Conservation (phyloP, 306 rosid species). For the Chamaecrista fasciculata region DNA sequence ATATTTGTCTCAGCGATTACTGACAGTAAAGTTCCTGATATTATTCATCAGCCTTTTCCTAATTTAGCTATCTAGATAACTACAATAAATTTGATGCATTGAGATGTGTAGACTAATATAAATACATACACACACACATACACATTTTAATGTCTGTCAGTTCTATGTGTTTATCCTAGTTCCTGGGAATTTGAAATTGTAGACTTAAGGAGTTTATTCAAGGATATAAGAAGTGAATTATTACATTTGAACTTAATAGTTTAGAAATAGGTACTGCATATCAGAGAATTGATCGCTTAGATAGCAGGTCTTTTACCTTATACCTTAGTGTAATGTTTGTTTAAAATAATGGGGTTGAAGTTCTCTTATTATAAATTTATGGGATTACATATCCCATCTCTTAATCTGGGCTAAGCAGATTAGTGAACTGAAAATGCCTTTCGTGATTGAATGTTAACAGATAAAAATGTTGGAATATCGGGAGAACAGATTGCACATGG, state of each 20-base stretch:
- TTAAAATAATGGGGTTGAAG: background rate
- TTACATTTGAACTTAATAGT: background rate
- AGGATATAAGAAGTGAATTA: background rate
- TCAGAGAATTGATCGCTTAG: slow-evolving; percentile 1
- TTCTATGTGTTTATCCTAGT: background rate
- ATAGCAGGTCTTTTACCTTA: background rate
- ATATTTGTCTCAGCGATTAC: background rate
- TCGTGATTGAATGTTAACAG: slow-evolving; percentile 36
- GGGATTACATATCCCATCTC: slow-evolving; percentile 2
- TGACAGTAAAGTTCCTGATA: background rate
- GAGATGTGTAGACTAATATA: background rate
- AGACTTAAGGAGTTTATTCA: slow-evolving; percentile 2
- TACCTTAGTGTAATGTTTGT: background rate
- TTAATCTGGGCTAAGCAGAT: slow-evolving; percentile 15
- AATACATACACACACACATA: too few relatives aligned
- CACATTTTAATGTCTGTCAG: background rate
- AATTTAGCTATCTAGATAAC: slow-evolving; percentile 9
- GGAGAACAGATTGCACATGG: slow-evolving; percentile 70
- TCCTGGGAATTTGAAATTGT: slow-evolving; percentile 2
- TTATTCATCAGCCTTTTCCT: background rate
- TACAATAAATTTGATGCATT: slow-evolving; percentile 9
- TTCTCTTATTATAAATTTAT: slow-evolving; percentile 10
- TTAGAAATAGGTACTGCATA: background rate
- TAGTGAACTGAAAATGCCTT: slow-evolving; percentile 12
- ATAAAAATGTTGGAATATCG: slow-evolving; percentile 69